Evolutionary conservation across 2,329 filamentous ascomycete genomes (phyloP).

Genomic region (Trichoderma citrinoviride): DNA sequence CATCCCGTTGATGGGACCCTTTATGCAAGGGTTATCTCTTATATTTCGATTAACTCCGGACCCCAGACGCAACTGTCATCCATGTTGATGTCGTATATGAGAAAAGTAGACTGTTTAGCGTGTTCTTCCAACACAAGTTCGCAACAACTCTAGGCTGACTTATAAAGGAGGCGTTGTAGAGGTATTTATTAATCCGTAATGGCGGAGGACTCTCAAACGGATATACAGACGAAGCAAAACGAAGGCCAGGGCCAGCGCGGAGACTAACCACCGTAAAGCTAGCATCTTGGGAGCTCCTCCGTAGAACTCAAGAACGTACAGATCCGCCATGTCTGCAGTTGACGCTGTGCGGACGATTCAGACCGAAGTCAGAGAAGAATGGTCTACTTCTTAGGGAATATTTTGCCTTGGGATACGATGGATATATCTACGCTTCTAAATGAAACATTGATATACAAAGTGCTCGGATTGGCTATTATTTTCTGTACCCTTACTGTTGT

Average conservation of each 20-base stretch:
- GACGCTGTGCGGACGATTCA: background rate
- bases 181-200: background rate
- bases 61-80: background rate
- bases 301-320: background rate
- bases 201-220: background rate
- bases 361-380: background rate
- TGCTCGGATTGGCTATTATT: background rate
- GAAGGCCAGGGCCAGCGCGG: background rate
- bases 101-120: background rate
- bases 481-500: too few species aligned
- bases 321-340: background rate
- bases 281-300: constrained; percentile 4
- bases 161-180: background rate
- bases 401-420: background rate
- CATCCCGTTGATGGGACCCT: background rate
- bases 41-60: background rate
- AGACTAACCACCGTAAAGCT: background rate
- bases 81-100: background rate
- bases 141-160: background rate
- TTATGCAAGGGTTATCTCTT: background rate
- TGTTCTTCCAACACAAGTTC: background rate
- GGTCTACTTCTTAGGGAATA: background rate
- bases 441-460: background rate
- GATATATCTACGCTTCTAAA: background rate
- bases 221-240: background rate